These are phyloP conservation scores for Heliocybe sulcata DNA, from an alignment of 1,284 basidiomycete species.

Conservation along the genomic window DNA sequence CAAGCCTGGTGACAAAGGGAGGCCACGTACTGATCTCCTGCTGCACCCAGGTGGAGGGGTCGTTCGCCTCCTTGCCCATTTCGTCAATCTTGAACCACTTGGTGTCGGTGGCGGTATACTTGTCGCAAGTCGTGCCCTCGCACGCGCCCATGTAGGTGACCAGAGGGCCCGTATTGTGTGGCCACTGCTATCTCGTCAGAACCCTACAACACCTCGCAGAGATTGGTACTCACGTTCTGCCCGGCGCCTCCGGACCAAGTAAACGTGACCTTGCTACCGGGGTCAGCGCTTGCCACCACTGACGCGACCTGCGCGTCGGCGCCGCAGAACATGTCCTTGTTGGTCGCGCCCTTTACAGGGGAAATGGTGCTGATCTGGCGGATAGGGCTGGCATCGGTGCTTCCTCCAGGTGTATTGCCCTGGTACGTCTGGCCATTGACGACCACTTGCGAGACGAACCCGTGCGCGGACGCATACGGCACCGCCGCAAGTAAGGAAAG, in stretches of 20 bases:
- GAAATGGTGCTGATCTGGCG: slow-evolving; percentile 47
- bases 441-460: slow-evolving; percentile 42
- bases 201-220: slow-evolving; percentile 3
- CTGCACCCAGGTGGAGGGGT: slow-evolving; percentile 31
- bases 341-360: slow-evolving; percentile 59
- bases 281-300: slow-evolving; percentile 49
- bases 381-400: slow-evolving; percentile 40
- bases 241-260: slow-evolving; percentile 49
- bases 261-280: slow-evolving; percentile 54
- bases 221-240: slow-evolving; percentile 31
- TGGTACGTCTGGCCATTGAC: slow-evolving; percentile 48
- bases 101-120: slow-evolving; percentile 49
- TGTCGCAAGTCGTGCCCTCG: slow-evolving; percentile 44
- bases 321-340: slow-evolving; percentile 59
- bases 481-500: slow-evolving; percentile 13
- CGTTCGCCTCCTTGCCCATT: slow-evolving; percentile 29
- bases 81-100: slow-evolving; percentile 68
- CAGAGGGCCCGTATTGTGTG: slow-evolving; percentile 64
- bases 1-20: not conserved
- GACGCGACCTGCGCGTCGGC: slow-evolving; percentile 42
- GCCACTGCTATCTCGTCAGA: slow-evolving; percentile 40
- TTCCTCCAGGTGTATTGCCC: slow-evolving; percentile 44
- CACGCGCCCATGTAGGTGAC: slow-evolving; percentile 69
- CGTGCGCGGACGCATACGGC: slow-evolving; percentile 45
- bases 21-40: slow-evolving; percentile 26